Conservation (phyloP, 1,139 yeast genomes). For the Hanseniaspora sp. region DNA sequence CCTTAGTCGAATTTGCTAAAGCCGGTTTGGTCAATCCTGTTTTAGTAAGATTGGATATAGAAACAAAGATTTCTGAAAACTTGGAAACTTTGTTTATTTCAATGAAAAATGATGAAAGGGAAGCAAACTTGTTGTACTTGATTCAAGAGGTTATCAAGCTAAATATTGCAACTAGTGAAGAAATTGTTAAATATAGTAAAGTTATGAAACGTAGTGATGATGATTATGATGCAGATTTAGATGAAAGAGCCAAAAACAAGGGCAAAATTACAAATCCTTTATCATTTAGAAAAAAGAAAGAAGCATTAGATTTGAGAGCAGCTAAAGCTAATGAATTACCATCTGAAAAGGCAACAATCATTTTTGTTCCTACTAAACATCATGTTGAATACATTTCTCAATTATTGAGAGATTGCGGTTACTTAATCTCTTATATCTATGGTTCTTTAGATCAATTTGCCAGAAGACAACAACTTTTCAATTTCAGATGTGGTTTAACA, state of each 20-base stretch:
- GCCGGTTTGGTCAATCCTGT: slow-evolving; percentile 92
- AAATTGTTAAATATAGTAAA: slow-evolving; percentile 36
- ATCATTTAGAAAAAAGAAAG: slow-evolving; percentile 30
- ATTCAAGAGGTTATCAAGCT: slow-evolving; percentile 76
- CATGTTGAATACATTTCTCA: slow-evolving; percentile 84
- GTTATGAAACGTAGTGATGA: slow-evolving; percentile 33
- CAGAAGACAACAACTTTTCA: slow-evolving; percentile 74
- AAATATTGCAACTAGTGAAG: slow-evolving; percentile 65
- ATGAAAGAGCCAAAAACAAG: slow-evolving; percentile 27
- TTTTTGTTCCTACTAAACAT: slow-evolving; percentile 93
- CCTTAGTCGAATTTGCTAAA: slow-evolving; percentile 90
- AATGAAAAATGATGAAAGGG: slow-evolving; percentile 75
- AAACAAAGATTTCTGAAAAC: slow-evolving; percentile 76
- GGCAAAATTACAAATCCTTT: slow-evolving; percentile 22
- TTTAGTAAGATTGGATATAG: slow-evolving; percentile 84
- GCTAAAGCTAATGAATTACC: slow-evolving; percentile 79
- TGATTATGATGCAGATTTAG: slow-evolving; percentile 41
- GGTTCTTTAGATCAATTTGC: slow-evolving; percentile 95
- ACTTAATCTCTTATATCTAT: slow-evolving; percentile 76
- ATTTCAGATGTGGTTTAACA: slow-evolving; percentile 75
- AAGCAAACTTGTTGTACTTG: slow-evolving; percentile 66
- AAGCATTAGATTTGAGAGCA: slow-evolving; percentile 40
- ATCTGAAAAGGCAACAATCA: slow-evolving; percentile 72
- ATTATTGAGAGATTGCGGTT: slow-evolving; percentile 65
- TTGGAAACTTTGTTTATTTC: slow-evolving; percentile 82